Percentiles rank a stretch among this genome's conserved stretches.
Evolutionary conservation across 805 yeast genomes (phyloP).

Genomic region (Kluyveromyces wickerhamii): DNA sequence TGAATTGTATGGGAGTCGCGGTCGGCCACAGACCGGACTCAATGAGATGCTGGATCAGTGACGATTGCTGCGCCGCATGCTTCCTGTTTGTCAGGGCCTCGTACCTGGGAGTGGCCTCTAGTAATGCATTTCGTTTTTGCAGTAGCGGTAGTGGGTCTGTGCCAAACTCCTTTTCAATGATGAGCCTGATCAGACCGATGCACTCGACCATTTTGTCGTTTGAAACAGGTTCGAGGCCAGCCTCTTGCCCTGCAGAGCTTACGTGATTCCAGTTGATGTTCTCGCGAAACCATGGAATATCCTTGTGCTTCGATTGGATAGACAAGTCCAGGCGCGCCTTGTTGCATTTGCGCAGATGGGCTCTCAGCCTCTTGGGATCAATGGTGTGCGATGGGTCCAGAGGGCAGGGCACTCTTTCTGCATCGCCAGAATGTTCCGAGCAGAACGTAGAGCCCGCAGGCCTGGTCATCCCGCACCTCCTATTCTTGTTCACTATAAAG

Average conservation of each 20-base stretch:
- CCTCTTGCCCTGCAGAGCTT: too few species aligned
- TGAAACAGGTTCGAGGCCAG: too few species aligned
- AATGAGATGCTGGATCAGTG: constrained; percentile 62
- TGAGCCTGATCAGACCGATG: constrained; percentile 30
- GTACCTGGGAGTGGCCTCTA: constrained; percentile 36
- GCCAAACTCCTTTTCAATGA: constrained; percentile 31
- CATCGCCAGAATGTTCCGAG: constrained; percentile 56
- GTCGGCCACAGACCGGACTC: constrained; percentile 32
- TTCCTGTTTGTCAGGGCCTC: constrained; percentile 49
- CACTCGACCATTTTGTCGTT: constrained; percentile 7
- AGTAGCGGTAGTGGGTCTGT: constrained; percentile 24
- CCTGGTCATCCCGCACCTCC: constrained; percentile 29
- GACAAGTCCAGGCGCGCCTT: constrained; percentile 32
- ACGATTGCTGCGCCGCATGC: constrained; percentile 78
- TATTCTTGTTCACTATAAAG: constrained; percentile 19
- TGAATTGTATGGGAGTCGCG: constrained; percentile 27
- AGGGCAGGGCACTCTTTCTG: constrained; percentile 59
- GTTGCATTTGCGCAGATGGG: constrained; percentile 58
- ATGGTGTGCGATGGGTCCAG: constrained; percentile 68
- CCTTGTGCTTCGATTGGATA: constrained; percentile 24
- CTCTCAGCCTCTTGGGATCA: constrained; percentile 47
- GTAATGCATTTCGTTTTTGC: constrained; percentile 20
- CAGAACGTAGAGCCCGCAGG: constrained; percentile 33
- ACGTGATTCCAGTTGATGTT: constrained; percentile 39
- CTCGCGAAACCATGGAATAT: constrained; percentile 43